phyloP scores from a whole-genome alignment of 2,329 filamentous ascomycete species.

The Aspergillus phoenicis region DNA sequence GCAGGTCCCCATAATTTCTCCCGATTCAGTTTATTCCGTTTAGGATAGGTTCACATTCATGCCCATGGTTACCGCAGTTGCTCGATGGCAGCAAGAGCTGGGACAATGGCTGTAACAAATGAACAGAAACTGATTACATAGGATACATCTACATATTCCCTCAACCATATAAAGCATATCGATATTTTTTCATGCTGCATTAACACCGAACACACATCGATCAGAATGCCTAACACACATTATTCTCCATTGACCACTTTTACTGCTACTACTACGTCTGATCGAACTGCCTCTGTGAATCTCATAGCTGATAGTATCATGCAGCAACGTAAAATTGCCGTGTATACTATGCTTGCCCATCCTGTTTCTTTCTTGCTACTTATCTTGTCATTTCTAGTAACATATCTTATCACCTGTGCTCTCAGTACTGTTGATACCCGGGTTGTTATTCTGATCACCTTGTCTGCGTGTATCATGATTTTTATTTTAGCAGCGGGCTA shows the following conservation, averaged over 20 bases:
- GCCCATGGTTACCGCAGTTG: too few species aligned
- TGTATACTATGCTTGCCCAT: slow-evolving; percentile 65
- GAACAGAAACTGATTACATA: too few species aligned
- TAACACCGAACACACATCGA: background rate
- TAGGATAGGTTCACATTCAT: too few species aligned
- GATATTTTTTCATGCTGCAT: too few species aligned
- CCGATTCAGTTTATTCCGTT: too few species aligned
- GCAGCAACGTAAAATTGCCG: slow-evolving; percentile 73
- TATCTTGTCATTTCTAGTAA: slow-evolving; percentile 41
- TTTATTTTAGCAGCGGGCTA: slow-evolving; percentile 32
- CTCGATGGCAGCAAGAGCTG: too few species aligned
- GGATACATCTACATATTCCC: too few species aligned
- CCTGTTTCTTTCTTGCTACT: slow-evolving; percentile 49
- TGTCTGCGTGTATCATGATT: background rate
- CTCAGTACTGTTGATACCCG: slow-evolving; percentile 22
- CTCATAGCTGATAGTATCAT: slow-evolving; percentile 80
- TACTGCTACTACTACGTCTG: slow-evolving; percentile 50
- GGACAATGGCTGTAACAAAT: too few species aligned
- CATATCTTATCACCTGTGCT: slow-evolving; percentile 44
- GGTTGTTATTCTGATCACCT: background rate
- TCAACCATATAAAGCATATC: too few species aligned
- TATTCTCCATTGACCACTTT: slow-evolving; percentile 31
- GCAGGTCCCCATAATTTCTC: too few species aligned
- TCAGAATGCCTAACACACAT: background rate
- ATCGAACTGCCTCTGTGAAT: slow-evolving; percentile 68